Evolutionary conservation across 2,329 filamentous ascomycete species (phyloP).

Genomic region (Ophiostoma montium): DNA sequence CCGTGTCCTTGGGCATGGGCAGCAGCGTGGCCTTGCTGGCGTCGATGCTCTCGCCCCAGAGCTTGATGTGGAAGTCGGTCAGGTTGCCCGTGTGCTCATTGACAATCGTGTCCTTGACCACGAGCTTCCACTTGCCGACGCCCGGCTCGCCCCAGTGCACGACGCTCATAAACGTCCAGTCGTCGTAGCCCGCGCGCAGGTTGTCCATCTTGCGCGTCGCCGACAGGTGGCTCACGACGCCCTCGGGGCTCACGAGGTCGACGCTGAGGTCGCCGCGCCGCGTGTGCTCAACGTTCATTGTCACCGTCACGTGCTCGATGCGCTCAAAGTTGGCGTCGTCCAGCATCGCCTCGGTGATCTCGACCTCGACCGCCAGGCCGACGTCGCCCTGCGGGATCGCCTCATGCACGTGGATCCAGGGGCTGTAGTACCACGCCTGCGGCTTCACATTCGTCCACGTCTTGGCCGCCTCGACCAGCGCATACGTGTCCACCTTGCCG

Average conservation of each 20-base stretch:
- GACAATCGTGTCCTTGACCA: constrained; percentile 70
- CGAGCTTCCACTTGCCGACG: constrained; percentile 76
- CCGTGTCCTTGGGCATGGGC: constrained; percentile 68
- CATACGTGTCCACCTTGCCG: constrained; percentile 83
- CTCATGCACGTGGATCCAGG: constrained; percentile 83
- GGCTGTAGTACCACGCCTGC: constrained; percentile 86
- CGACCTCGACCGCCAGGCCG: constrained; percentile 66
- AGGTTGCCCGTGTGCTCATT: constrained; percentile 70
- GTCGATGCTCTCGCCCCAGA: constrained; percentile 86
- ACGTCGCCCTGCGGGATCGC: constrained; percentile 71
- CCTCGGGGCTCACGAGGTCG: constrained; percentile 72
- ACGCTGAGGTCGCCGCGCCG: constrained; percentile 85
- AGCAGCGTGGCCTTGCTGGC: constrained; percentile 55
- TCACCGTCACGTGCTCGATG: constrained; percentile 89
- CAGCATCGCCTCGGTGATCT: constrained; percentile 70
- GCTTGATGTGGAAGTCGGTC: constrained; percentile 80
- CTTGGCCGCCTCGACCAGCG: constrained; percentile 73
- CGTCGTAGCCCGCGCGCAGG: constrained; percentile 56
- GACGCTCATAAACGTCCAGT: constrained; percentile 99
- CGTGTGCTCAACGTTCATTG: constrained; percentile 87
- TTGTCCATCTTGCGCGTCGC: constrained; percentile 58
- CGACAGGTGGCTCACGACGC: constrained; percentile 71
- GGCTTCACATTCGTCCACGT: constrained; percentile 82
- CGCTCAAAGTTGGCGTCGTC: constrained; percentile 69
- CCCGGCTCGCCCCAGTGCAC: constrained; percentile 90